Base-by-base conservation (phyloP, 1,284 basidiomycete genomes). In the Pseudozyma pruni region DNA sequence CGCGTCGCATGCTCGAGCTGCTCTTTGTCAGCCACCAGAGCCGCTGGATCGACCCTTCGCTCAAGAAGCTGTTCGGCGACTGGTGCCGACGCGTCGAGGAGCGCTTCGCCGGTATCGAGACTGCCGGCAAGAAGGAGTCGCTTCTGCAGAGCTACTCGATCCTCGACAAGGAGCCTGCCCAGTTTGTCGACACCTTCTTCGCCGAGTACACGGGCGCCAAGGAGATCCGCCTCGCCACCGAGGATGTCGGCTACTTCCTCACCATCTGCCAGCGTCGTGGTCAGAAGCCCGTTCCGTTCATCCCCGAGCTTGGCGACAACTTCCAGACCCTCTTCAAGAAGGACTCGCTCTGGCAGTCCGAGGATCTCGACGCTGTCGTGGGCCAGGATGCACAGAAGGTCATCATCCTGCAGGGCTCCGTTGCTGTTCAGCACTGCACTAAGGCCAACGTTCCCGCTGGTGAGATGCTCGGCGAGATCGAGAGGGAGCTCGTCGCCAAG, bases 221-320 rank as follows among this genome's bases (percentile, higher is more conserved):
- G 43, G 86, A 89, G 72, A 93, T 96, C 81, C 88, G 96, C 39
- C 87, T 99, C 49, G 91, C 93, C n/a, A 89, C 92, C 9, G 95
- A 98, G 83, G 95, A 98, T 84, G 90, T 91, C 70, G 91, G 92
- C 0, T 98, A 90, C 86, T 98, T 98, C 89, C 87, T 99, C 43
- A 90, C 91, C 34, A 95, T 98, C 79, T 87, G 91, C 39, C 94
- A 97, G 84, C 88, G 96, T 53, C 92, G 92, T 14, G 92, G 93
- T 14, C 95, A 98, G 86, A 99, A 98, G 86, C 96, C 96, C 0
- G 94, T 91, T 8, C 96, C 95, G 1, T 98, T 98, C 87, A 97
- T 98, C 76, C 94, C 95, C n/a, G 89, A 98, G 47, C 88, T 98
- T 44, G 94, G 98, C 83, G 88, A 67, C 48, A 72, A 68, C 52